Percentiles rank a stretch among this genome's conserved stretches.
phyloP scores from a whole-genome alignment of 2,329 filamentous ascomycete species.

The Dothideomycetes sp. region DNA sequence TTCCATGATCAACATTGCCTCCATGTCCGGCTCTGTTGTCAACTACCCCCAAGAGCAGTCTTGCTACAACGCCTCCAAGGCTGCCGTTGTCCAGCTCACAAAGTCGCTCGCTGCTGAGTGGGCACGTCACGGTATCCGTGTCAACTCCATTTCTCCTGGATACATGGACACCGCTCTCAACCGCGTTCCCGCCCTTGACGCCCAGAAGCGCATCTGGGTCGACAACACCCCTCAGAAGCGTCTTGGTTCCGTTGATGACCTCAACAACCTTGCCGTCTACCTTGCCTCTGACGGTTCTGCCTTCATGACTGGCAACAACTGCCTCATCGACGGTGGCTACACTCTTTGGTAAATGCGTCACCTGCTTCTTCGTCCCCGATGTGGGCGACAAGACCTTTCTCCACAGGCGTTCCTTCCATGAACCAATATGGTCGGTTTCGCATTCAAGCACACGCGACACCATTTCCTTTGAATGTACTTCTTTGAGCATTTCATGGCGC shows the following conservation, averaged over 20 bases:
- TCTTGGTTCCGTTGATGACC: conserved; percentile 61
- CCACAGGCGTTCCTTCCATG: background rate
- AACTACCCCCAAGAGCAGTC: conserved; percentile 60
- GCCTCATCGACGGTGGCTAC: conserved; percentile 61
- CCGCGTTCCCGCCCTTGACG: conserved; percentile 65
- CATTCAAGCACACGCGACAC: too few species aligned
- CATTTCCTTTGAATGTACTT: too few species aligned
- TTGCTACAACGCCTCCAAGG: conserved; percentile 78
- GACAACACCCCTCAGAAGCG: conserved; percentile 62
- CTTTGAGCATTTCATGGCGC: too few species aligned
- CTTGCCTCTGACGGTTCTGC: conserved; percentile 59
- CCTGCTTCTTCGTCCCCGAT: background rate
- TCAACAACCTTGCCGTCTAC: conserved; percentile 69
- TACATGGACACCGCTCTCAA: conserved; percentile 82
- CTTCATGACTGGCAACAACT: conserved; percentile 71
- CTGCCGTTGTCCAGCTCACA: conserved; percentile 65
- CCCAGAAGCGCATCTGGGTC: conserved; percentile 74
- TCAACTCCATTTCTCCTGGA: conserved; percentile 75
- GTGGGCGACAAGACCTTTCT: too few species aligned
- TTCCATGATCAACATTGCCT: conserved; percentile 64
- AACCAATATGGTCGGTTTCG: background rate
- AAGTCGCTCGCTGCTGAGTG: conserved; percentile 77
- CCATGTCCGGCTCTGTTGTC: conserved; percentile 40
- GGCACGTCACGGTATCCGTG: conserved; percentile 69
- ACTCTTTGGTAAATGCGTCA: conserved; percentile 37